Conservation (phyloP, 2,329 filamentous ascomycete species). For the Orbilia oligospora region DNA sequence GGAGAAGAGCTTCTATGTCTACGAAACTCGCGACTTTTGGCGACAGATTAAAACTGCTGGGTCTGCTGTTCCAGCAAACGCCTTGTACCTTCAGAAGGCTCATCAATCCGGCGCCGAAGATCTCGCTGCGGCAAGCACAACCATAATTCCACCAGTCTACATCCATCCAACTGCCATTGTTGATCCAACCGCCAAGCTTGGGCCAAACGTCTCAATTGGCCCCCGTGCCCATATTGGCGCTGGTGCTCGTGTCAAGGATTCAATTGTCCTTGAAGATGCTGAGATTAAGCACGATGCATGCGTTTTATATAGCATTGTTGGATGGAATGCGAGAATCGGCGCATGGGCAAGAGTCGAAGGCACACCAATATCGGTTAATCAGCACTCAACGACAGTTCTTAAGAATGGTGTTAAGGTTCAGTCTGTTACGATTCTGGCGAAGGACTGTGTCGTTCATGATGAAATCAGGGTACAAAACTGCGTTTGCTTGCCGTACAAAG, state of each 20-base stretch:
- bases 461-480: slow-evolving; percentile 98
- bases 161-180: slow-evolving; percentile 80
- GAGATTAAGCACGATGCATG: slow-evolving; percentile 98
- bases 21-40: slow-evolving; percentile 99
- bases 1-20: slow-evolving; percentile 97
- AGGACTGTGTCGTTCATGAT: slow-evolving; percentile 93
- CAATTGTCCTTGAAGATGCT: slow-evolving; percentile 92
- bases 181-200: slow-evolving; percentile 94
- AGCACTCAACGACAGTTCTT: slow-evolving; percentile 92
- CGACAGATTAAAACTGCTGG: slow-evolving; percentile 99
- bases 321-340: slow-evolving; percentile 94
- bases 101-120: slow-evolving; percentile 86
- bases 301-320: slow-evolving; percentile 94
- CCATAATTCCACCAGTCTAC: slow-evolving; percentile 50
- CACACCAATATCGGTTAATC: slow-evolving; percentile 86
- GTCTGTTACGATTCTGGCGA: slow-evolving; percentile 96
- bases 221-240: slow-evolving; percentile 87
- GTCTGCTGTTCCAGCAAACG: slow-evolving; percentile 95
- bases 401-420: slow-evolving; percentile 99
- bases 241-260: slow-evolving; percentile 89
- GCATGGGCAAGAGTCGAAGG: slow-evolving; percentile 99
- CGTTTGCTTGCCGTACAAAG: slow-evolving; percentile 96
- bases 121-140: slow-evolving; percentile 71
- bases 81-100: slow-evolving; percentile 94
- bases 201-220: slow-evolving; percentile 95